Conservation (phyloP, 2,329 filamentous ascomycete species). For the Colletotrichum trifolii region DNA sequence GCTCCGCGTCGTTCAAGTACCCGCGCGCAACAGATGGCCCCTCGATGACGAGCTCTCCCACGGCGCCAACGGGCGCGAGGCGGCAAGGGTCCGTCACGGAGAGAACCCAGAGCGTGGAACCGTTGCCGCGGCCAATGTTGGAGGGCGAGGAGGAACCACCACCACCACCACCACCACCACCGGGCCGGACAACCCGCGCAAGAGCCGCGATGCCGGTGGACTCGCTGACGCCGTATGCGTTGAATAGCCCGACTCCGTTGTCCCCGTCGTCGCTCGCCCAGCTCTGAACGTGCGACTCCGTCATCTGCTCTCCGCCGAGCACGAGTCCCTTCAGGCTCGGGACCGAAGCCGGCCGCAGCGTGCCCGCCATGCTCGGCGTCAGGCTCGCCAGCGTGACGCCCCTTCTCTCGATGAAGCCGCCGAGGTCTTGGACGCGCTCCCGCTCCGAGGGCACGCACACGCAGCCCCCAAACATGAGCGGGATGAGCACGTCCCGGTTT, state of each 20-base stretch:
- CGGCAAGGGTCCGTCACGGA: slow-evolving; percentile 40
- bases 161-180: not conserved
- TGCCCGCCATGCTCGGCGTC: not conserved
- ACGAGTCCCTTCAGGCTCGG: not conserved
- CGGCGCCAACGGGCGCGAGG: slow-evolving; percentile 42
- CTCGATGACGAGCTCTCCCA: slow-evolving; percentile 32
- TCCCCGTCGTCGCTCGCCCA: not conserved
- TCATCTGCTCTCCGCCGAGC: not conserved
- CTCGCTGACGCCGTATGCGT: slow-evolving; percentile 39
- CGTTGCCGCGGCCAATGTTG: slow-evolving; percentile 8
- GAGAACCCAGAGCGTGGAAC: slow-evolving; percentile 43
- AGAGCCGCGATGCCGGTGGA: not conserved
- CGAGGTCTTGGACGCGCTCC: not conserved
- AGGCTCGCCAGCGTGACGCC: not conserved
- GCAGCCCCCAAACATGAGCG: not conserved
- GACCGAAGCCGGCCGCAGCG: not conserved
- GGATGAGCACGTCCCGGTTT: slow-evolving; percentile 12
- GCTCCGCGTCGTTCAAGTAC: slow-evolving; percentile 27
- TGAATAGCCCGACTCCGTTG: slow-evolving; percentile 9
- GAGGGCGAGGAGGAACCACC: not conserved
- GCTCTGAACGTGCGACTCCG: too few species aligned
- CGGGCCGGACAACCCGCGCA: not conserved
- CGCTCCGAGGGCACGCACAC: slow-evolving; percentile 14
- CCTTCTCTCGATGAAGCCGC: not conserved
- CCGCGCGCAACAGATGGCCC: slow-evolving; percentile 18